Conservation (phyloP, 1,139 yeast species). For the Magnusiomyces magnusii region DNA sequence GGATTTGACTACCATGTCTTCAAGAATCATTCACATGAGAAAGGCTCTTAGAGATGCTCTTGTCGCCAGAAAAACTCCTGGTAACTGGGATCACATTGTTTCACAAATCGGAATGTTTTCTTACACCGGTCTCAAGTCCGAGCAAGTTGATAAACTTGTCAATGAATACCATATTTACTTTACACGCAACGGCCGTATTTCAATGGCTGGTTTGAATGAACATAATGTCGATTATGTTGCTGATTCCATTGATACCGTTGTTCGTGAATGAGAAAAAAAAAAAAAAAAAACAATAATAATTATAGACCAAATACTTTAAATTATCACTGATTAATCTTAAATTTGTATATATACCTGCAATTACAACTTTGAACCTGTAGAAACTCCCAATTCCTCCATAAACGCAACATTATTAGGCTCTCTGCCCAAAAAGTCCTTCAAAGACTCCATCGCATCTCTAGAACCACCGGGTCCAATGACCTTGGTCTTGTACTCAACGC, state of each 20-base stretch:
- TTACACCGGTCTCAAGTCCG: slow-evolving; percentile 69
- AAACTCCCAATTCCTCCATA: slow-evolving; percentile 50
- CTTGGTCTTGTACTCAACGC: slow-evolving; percentile 60
- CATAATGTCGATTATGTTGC: slow-evolving; percentile 78
- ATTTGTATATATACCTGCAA: neutral
- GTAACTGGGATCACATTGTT: slow-evolving; percentile 80
- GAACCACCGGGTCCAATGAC: slow-evolving; percentile 69
- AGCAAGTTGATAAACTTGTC: slow-evolving; percentile 64
- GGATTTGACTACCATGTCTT: slow-evolving; percentile 71
- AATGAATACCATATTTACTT: slow-evolving; percentile 72
- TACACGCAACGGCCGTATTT: slow-evolving; percentile 84
- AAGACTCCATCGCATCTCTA: slow-evolving; percentile 55
- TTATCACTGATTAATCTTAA: no score
- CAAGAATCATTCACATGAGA: slow-evolving; percentile 72
- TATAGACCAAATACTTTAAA: no score
- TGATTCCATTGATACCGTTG: slow-evolving; percentile 58
- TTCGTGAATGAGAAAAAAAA: slow-evolving; percentile 19
- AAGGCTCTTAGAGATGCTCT: slow-evolving; percentile 39
- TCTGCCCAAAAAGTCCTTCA: slow-evolving; percentile 65
- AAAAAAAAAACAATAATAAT: no score
- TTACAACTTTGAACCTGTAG: slow-evolving; percentile 5
- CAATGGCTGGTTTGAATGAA: slow-evolving; percentile 83
- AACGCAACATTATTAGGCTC: slow-evolving; percentile 67
- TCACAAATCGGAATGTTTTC: slow-evolving; percentile 97
- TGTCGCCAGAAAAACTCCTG: slow-evolving; percentile 49